A percentile compares a stretch with the other conserved stretches of the same genome.
phyloP scores from a whole-genome alignment of 1,284 basidiomycete genomes.

The Tilletia indica region DNA sequence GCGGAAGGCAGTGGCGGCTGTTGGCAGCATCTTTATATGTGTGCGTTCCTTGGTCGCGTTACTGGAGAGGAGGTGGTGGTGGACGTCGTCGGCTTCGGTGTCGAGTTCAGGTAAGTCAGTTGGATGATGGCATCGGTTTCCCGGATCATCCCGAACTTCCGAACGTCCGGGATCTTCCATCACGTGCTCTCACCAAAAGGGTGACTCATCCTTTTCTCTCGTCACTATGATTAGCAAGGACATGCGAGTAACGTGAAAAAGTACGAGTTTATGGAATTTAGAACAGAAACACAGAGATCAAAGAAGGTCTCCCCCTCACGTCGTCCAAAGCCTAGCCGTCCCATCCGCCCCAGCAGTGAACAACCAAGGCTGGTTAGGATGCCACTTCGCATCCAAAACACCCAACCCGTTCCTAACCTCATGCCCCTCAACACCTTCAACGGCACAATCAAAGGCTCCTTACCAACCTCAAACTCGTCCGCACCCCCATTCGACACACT shows the following conservation, averaged over 20 bases:
- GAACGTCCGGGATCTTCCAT: too few relatives aligned
- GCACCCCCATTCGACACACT: conserved; percentile 62
- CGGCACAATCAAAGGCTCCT: conserved; percentile 93
- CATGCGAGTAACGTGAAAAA: too few relatives aligned
- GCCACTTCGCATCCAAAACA: conserved; percentile 87
- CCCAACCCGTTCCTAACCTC: conserved; percentile 79
- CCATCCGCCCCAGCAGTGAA: conserved; percentile 92
- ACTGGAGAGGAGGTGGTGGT: too few relatives aligned
- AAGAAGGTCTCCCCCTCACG: conserved; percentile 22
- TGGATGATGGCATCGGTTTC: too few relatives aligned
- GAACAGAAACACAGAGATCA: not conserved
- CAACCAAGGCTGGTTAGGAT: conserved; percentile 85
- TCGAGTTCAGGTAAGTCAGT: too few relatives aligned
- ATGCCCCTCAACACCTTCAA: conserved; percentile 91
- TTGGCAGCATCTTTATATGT: conserved; percentile 22
- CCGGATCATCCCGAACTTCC: too few relatives aligned
- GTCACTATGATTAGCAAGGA: too few relatives aligned
- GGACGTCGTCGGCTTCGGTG: too few relatives aligned
- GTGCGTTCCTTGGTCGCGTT: too few relatives aligned
- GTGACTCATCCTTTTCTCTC: too few relatives aligned
- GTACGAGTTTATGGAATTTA: too few relatives aligned
- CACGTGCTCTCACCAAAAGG: too few relatives aligned
- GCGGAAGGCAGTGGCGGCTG: conserved; percentile 34
- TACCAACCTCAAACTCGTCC: conserved; percentile 70
- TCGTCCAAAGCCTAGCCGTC: conserved; percentile 74